These are phyloP conservation scores for Chamaecrista fasciculata DNA, from an alignment of 306 rosid genomes.

Conservation along the genomic window DNA sequence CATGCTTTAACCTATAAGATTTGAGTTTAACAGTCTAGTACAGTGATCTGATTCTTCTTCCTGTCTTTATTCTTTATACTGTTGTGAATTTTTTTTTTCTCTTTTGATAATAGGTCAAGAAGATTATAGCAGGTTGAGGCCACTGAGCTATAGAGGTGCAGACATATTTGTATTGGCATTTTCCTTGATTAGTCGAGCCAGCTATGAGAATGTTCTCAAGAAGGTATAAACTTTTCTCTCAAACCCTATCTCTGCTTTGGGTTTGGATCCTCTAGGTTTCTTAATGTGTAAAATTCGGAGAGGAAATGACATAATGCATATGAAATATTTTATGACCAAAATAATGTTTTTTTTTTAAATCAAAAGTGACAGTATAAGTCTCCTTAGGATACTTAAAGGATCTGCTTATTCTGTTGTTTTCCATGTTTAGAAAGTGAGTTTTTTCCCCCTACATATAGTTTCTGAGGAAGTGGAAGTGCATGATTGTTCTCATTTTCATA, in stretches of 20 bases:
- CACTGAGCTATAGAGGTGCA: constrained; percentile 96
- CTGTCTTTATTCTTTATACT: background rate
- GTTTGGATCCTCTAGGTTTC: background rate
- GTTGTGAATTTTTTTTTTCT: constrained; percentile 32
- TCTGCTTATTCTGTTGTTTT: background rate
- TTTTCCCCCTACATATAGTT: constrained; percentile 7
- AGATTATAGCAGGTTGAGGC: constrained; percentile 97
- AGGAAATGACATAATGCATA: background rate
- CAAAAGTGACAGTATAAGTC: background rate
- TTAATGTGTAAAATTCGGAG: background rate
- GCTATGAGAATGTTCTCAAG: constrained; percentile 96
- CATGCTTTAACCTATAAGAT: background rate
- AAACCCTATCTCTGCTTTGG: background rate
- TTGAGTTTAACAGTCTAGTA: background rate
- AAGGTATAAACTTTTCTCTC: constrained; percentile 49
- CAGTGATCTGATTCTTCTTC: constrained; percentile 2
- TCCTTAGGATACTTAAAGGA: background rate
- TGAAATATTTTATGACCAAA: too few relatives aligned
- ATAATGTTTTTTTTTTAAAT: too few relatives aligned
- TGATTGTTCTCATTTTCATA: background rate
- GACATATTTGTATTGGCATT: constrained; percentile 89
- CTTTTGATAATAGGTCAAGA: constrained; percentile 72
- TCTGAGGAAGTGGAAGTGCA: background rate
- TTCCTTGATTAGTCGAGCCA: constrained; percentile 87
- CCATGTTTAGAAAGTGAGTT: constrained; percentile 18